A percentile compares a stretch with the other conserved stretches of the same genome.
phyloP scores from a whole-genome alignment of 2,329 filamentous ascomycete genomes.

The Fusarium sp. region DNA sequence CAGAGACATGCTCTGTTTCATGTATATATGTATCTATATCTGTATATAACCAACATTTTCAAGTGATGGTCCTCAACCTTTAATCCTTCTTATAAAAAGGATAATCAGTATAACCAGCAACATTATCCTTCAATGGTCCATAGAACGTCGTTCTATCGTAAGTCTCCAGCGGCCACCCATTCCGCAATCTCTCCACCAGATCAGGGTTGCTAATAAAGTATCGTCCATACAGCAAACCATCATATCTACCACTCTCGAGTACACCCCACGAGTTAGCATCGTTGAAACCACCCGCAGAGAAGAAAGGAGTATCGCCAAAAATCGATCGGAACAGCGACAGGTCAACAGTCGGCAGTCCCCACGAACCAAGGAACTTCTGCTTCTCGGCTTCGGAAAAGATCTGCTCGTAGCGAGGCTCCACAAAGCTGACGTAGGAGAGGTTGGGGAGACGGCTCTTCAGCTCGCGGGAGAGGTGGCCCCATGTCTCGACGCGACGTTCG shows the following conservation, averaged over 20 bases:
- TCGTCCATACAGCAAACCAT: slow-evolving; percentile 61
- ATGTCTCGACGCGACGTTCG: slow-evolving; percentile 65
- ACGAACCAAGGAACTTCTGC: slow-evolving; percentile 60
- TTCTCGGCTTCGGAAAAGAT: slow-evolving; percentile 63
- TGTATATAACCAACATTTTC: background rate
- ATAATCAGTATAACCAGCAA: slow-evolving; percentile 55
- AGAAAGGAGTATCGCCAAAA: slow-evolving; percentile 65
- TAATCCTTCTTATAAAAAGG: slow-evolving; percentile 29
- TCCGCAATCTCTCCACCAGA: slow-evolving; percentile 58
- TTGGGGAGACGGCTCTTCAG: slow-evolving; percentile 59
- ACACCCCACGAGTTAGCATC: slow-evolving; percentile 63
- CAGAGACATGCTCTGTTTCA: too few species aligned
- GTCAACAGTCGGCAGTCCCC: slow-evolving; percentile 60
- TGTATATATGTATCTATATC: background rate
- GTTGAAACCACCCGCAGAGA: slow-evolving; percentile 67
- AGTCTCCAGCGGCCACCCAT: slow-evolving; percentile 54
- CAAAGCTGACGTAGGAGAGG: slow-evolving; percentile 67
- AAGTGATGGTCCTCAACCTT: rapidly evolving
- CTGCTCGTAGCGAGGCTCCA: slow-evolving; percentile 68
- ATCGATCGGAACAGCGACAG: slow-evolving; percentile 63
- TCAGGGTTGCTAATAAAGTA: slow-evolving; percentile 64
- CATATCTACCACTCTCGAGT: slow-evolving; percentile 57
- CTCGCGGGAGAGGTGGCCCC: slow-evolving; percentile 62
- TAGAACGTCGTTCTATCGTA: slow-evolving; percentile 62
- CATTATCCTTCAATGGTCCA: slow-evolving; percentile 53